Conservation (phyloP, 805 yeast species). For the Kuraishia floccosa region DNA sequence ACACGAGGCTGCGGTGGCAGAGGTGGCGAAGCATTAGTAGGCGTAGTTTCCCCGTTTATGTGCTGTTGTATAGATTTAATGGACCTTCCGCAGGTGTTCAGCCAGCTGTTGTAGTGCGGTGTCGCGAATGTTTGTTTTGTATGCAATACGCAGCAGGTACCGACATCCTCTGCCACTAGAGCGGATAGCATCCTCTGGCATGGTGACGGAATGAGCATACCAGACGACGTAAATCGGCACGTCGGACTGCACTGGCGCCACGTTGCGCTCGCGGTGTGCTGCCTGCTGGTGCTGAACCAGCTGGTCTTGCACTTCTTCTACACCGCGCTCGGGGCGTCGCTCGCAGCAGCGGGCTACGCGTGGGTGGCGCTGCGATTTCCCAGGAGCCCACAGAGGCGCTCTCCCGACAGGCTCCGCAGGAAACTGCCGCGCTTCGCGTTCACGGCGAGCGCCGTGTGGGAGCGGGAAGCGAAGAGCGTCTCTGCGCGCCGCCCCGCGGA, state of each 20-base stretch:
- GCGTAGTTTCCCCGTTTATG: too few species aligned
- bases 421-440: constrained; percentile 2
- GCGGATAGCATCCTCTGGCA: too few species aligned
- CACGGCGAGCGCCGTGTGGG: not conserved
- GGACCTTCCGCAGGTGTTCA: too few species aligned
- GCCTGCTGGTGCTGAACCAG: not conserved
- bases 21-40: too few species aligned
- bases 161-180: too few species aligned
- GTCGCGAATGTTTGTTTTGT: too few species aligned
- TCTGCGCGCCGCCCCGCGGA: not conserved
- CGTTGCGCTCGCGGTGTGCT: not conserved
- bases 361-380: not conserved
- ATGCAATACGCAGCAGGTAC: too few species aligned
- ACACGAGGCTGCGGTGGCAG: constrained; percentile 72
- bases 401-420: not conserved
- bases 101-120: too few species aligned
- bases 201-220: too few species aligned
- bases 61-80: too few species aligned
- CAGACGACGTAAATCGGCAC: too few species aligned
- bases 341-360: not conserved
- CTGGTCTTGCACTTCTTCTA: not conserved
- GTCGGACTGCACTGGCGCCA: constrained; percentile 1
- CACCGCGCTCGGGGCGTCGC: not conserved
- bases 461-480: not conserved
- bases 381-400: not conserved